These are phyloP conservation scores for Cyberlindnera saturnus DNA, from an alignment of 805 yeast species.

Conservation along the genomic window DNA sequence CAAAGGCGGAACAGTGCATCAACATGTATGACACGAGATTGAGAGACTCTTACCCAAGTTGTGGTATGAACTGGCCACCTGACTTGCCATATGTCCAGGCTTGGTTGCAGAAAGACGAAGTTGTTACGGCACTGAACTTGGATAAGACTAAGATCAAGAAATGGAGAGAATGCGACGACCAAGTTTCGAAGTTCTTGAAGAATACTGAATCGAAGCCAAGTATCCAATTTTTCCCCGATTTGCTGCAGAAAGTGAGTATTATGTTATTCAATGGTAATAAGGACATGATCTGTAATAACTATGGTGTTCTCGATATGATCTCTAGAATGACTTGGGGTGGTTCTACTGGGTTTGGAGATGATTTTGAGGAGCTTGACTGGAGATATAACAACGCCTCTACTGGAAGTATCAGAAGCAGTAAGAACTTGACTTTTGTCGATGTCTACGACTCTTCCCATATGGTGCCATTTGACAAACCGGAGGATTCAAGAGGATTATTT, in stretches of 20 bases:
- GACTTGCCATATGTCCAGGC: slow-evolving; percentile 46
- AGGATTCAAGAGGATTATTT: slow-evolving; percentile 61
- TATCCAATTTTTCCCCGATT: slow-evolving; percentile 55
- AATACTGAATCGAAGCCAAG: slow-evolving; percentile 56
- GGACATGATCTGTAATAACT: slow-evolving; percentile 82
- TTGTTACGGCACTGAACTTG: slow-evolving; percentile 49
- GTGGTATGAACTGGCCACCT: slow-evolving; percentile 93
- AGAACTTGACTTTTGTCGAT: slow-evolving; percentile 71
- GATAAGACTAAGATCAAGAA: slow-evolving; percentile 27
- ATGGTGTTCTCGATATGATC: slow-evolving; percentile 68
- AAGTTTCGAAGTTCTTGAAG: slow-evolving; percentile 46
- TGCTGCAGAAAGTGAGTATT: slow-evolving; percentile 54
- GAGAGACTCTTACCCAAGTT: slow-evolving; percentile 69
- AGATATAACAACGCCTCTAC: slow-evolving; percentile 34
- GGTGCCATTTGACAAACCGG: slow-evolving; percentile 84
- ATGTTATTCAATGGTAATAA: slow-evolving; percentile 80
- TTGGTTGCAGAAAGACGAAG: slow-evolving; percentile 44
- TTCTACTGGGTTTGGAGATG: slow-evolving; percentile 27
- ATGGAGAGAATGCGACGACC: slow-evolving; percentile 78
- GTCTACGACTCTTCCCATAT: slow-evolving; percentile 81
- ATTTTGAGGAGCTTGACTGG: slow-evolving; percentile 35
- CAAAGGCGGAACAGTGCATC: slow-evolving; percentile 48
- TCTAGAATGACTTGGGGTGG: slow-evolving; percentile 62
- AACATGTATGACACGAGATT: slow-evolving; percentile 81
- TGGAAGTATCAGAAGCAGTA: slow-evolving; percentile 46